Conservation (phyloP, 2,329 filamentous ascomycete species). For the Mycosphaerella sp. region DNA sequence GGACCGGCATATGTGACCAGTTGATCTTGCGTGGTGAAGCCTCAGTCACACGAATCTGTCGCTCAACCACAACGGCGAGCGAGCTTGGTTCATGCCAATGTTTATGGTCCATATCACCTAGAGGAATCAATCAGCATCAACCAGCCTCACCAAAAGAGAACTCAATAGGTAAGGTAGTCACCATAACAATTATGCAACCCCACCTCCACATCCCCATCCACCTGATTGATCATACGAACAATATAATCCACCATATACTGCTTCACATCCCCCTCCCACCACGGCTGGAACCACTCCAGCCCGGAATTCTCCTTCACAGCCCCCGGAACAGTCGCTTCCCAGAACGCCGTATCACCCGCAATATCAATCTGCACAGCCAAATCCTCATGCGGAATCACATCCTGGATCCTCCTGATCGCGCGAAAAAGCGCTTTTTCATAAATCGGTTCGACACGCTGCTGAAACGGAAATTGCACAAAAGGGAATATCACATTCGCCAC, state of each 20-base stretch:
- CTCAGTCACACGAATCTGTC: slow-evolving; percentile 34
- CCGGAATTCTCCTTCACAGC: slow-evolving; percentile 17
- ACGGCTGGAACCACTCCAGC: slow-evolving; percentile 29
- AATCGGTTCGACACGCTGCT: slow-evolving; percentile 30
- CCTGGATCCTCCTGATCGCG: slow-evolving; percentile 30
- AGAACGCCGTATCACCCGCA: slow-evolving; percentile 33
- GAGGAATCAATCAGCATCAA: too few relatives aligned
- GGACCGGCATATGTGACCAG: slow-evolving; percentile 44
- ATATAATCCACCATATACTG: slow-evolving; percentile 35
- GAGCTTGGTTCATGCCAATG: slow-evolving; percentile 44
- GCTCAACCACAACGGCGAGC: slow-evolving; percentile 31
- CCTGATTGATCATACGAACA: slow-evolving; percentile 28
- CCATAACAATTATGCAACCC: slow-evolving; percentile 48
- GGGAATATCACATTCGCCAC: slow-evolving; percentile 27
- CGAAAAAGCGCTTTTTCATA: slow-evolving; percentile 33
- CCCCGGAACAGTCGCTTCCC: slow-evolving; percentile 25
- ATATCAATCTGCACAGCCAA: slow-evolving; percentile 36
- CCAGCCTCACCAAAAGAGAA: neutral
- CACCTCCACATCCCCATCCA: slow-evolving; percentile 38
- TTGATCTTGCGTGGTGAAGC: slow-evolving; percentile 31
- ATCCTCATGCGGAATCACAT: slow-evolving; percentile 33
- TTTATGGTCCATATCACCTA: slow-evolving; percentile 38
- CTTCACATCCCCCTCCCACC: slow-evolving; percentile 32
- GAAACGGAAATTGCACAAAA: slow-evolving; percentile 28
- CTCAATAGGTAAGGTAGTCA: neutral